Evolutionary conservation across 768 basidiomycete species (phyloP), one percentile per base, ranked within the genome.

Genomic region (Lentinula edodes): DNA sequence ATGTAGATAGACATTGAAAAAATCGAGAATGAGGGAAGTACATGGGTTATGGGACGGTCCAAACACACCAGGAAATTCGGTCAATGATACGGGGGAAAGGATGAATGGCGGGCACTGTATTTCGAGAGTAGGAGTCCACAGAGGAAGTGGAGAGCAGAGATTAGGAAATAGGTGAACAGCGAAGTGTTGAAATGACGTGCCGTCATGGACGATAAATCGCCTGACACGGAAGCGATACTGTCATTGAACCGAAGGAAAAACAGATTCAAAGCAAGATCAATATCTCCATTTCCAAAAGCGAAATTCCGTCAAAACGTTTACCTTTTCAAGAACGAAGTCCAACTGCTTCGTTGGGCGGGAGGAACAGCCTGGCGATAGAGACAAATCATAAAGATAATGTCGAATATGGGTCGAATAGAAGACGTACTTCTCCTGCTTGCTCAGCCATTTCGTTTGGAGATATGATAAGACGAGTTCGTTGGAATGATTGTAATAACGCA

Each of bases 321-420:
- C 92, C 89, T 86, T 82, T 96, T 97, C 70, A 97, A 78, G 75
- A 97, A 96, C 2, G 87, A 86, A 0, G 89, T 82, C 95, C 95
- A 97, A 74, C 88, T 91, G 68, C 88, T 77, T 68, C 92, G 86
- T 74, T 96, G 94, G 52, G 89, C 80, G 63, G 82, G 82, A 43
- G 93, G 93, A 54, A 96, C 91, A 64, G 87, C 90, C 79, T 82
- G 64, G 43, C 20, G 13, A 60, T 90, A 79, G 81, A 61, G 68
- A 51, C 20, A 16, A 52, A 66, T 66, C 20, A 51, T 55, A 67
- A 71, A 66, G 65, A 63, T 58, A 46, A 53, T n/a, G 61, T 61
- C 69, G 66, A 67, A 35, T 63, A 64, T 67, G 59, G 70, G 66
- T 58, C 65, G 64, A 52, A 45, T 60, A 65, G 64, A 68, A 61